phyloP scores from a whole-genome alignment of 495 filamentous ascomycete species.

The Talaromyces proteolyticus region DNA sequence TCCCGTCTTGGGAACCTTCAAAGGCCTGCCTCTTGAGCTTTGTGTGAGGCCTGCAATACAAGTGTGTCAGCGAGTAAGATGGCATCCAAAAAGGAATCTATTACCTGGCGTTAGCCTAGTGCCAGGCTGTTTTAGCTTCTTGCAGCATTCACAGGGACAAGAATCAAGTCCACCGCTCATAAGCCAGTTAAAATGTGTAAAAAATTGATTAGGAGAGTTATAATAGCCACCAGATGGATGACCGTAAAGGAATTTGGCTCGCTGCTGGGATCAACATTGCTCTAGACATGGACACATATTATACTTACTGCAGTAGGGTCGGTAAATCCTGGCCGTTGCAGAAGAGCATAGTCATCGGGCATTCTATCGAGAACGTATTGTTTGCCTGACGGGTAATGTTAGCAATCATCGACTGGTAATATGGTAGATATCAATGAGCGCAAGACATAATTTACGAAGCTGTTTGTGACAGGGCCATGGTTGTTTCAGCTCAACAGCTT shows the following conservation, averaged over 20 bases:
- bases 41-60: background rate
- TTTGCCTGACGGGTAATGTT: slow-evolving; percentile 23
- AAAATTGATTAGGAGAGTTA: slow-evolving; percentile 47
- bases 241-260: slow-evolving; percentile 49
- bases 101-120: slow-evolving; percentile 7
- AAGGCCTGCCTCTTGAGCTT: background rate
- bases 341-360: slow-evolving; percentile 49
- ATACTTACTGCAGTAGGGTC: slow-evolving; percentile 21
- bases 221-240: slow-evolving; percentile 46
- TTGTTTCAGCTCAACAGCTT: too few relatives aligned
- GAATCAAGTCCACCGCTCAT: slow-evolving; percentile 36
- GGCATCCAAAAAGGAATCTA: background rate
- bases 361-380: slow-evolving; percentile 44
- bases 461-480: too few relatives aligned
- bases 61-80: slow-evolving; percentile 3
- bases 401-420: background rate
- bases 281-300: background rate
- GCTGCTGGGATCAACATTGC: slow-evolving; percentile 15
- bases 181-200: slow-evolving; percentile 50
- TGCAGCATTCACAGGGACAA: slow-evolving; percentile 35
- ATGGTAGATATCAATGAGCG: background rate
- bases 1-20: background rate
- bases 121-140: background rate
- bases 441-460: too few relatives aligned
- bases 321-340: slow-evolving; percentile 32